A percentile compares a stretch with the other conserved stretches of the same genome.
These are phyloP conservation scores for Ramularia endophylla DNA, from an alignment of 2,329 filamentous ascomycete genomes.

Conservation along the genomic window DNA sequence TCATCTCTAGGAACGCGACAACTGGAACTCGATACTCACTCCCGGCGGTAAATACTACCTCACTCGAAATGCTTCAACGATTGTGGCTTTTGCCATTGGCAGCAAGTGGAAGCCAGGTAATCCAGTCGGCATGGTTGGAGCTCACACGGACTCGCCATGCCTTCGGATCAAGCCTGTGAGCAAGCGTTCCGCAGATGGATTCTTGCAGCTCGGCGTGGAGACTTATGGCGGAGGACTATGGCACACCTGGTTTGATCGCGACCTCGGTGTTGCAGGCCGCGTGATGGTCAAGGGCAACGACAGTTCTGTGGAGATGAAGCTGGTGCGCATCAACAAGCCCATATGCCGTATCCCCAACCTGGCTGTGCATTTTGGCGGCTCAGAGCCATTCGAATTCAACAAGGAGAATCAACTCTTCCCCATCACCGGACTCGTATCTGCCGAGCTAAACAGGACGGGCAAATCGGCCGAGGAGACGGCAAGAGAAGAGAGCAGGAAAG, in stretches of 20 bases:
- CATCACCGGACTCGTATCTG: constrained; percentile 79
- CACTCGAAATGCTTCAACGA: constrained; percentile 86
- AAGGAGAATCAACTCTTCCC: constrained; percentile 96
- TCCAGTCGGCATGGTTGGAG: constrained; percentile 84
- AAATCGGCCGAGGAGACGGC: constrained; percentile 46
- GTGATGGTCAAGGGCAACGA: constrained; percentile 68
- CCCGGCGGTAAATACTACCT: constrained; percentile 95
- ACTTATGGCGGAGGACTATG: constrained; percentile 95
- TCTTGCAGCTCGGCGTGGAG: constrained; percentile 91
- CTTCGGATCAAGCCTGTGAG: constrained; percentile 91
- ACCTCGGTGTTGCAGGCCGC: constrained; percentile 82
- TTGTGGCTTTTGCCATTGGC: constrained; percentile 88
- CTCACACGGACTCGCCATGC: constrained; percentile 92
- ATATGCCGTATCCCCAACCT: constrained; percentile 89
- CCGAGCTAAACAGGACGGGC: constrained; percentile 75
- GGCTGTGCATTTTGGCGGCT: constrained; percentile 87
- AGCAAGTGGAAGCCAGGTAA: constrained; percentile 88
- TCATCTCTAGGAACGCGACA: constrained; percentile 65
- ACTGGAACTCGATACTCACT: constrained; percentile 72
- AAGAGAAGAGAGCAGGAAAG: constrained; percentile 35
- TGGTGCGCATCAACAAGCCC: constrained; percentile 86
- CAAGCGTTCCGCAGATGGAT: constrained; percentile 79
- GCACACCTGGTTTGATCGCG: constrained; percentile 98
- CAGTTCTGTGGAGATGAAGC: constrained; percentile 70
- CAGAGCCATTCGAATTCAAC: constrained; percentile 84